Conservation (phyloP, 2,329 filamentous ascomycete species). For the Rutstroemia sp. region DNA sequence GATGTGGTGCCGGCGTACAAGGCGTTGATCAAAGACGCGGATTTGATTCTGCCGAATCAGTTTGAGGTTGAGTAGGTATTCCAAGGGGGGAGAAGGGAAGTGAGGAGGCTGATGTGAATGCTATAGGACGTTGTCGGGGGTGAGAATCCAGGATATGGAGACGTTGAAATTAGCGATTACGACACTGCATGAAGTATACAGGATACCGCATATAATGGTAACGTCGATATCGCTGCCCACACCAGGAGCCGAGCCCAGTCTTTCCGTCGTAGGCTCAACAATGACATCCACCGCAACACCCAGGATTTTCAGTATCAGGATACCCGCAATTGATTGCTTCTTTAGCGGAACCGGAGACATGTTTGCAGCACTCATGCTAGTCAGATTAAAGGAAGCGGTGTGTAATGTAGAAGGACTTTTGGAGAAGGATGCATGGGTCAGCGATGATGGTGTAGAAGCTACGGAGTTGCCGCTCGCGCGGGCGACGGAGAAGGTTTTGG, state of each 20-base stretch:
- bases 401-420: conserved; percentile 40
- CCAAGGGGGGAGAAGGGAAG: neutral
- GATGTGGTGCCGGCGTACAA: conserved; percentile 92
- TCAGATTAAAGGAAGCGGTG: conserved; percentile 79
- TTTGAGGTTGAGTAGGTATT: conserved; percentile 83
- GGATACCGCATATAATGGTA: conserved; percentile 82
- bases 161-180: conserved; percentile 69
- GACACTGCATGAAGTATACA: conserved; percentile 67
- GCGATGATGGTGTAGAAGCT: conserved; percentile 61
- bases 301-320: conserved; percentile 81
- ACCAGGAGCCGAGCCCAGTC: conserved; percentile 43
- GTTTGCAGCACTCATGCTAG: conserved; percentile 89
- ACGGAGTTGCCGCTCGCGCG: conserved; percentile 73
- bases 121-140: conserved; percentile 69
- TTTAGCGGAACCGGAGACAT: conserved; percentile 97
- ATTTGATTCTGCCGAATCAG: conserved; percentile 91
- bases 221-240: conserved; percentile 70
- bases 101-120: neutral
- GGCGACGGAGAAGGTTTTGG: conserved; percentile 79
- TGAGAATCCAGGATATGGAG: conserved; percentile 69
- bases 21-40: conserved; percentile 68
- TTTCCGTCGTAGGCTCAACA: conserved; percentile 73
- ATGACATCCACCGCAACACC: conserved; percentile 57
- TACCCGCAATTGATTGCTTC: conserved; percentile 84
- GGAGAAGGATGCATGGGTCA: conserved; percentile 62